Evolutionary conservation across 1,139 yeast genomes (phyloP).

Genomic region (Candida freyschussii): DNA sequence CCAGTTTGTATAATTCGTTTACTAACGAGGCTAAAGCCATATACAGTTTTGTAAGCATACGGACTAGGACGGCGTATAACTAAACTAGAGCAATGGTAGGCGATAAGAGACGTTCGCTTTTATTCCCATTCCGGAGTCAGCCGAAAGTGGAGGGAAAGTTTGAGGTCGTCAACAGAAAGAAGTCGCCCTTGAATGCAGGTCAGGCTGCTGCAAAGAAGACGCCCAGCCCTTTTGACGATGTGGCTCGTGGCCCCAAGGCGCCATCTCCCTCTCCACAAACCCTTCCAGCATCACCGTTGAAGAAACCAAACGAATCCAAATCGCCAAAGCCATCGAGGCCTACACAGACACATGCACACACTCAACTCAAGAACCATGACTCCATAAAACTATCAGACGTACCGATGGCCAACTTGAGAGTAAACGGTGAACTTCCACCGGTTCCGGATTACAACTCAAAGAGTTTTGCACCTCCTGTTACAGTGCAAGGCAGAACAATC

Average conservation of each 20-base stretch:
- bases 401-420: constrained; percentile 13
- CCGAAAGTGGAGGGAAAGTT: constrained; percentile 19
- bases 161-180: constrained; percentile 26
- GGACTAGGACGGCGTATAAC: no score
- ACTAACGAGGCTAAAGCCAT: no score
- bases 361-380: constrained; percentile 1
- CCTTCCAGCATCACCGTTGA: background rate
- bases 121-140: constrained; percentile 20
- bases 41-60: no score
- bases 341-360: background rate
- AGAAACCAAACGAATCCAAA: background rate
- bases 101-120: constrained; percentile 21
- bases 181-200: constrained; percentile 14
- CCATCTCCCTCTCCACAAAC: background rate
- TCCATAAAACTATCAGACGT: constrained; percentile 6
- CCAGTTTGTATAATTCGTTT: no score
- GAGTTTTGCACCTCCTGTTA: constrained; percentile 23
- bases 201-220: constrained; percentile 2
- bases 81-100: constrained; percentile 9
- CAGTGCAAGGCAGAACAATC: constrained; percentile 23
- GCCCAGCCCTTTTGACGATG: constrained; percentile 9
- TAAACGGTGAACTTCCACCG: constrained; percentile 20
- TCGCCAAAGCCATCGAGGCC: background rate
- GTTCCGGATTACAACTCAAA: constrained; percentile 24
- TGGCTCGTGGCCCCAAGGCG: constrained; percentile 5